Evolutionary conservation across 768 basidiomycete species (phyloP).

Genomic region (Kwoniella europaea): DNA sequence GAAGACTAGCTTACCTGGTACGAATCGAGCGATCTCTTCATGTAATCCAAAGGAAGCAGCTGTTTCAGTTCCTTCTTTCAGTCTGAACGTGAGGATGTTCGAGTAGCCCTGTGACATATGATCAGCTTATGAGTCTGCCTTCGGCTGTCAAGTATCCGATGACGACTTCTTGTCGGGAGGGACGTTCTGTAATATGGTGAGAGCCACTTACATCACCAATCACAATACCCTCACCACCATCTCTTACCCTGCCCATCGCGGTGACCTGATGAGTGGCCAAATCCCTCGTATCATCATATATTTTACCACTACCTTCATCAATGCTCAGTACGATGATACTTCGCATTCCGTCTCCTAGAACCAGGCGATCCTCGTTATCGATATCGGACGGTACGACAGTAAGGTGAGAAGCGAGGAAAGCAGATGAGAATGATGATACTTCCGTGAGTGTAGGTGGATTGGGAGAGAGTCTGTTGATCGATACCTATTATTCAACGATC

Average conservation of each 20-base stretch:
- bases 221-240: constrained; percentile 47
- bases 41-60: constrained; percentile 54
- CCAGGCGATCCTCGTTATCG: constrained; percentile 38
- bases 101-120: constrained; percentile 37
- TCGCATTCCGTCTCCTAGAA: constrained; percentile 55
- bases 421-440: constrained; percentile 41
- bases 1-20: constrained; percentile 32
- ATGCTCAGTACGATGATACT: constrained; percentile 52
- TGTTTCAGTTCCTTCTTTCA: constrained; percentile 49
- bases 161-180: too few species aligned
- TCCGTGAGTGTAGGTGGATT: constrained; percentile 28
- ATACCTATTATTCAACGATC: constrained; percentile 20
- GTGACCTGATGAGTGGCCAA: constrained; percentile 53
- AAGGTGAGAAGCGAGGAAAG: constrained; percentile 53
- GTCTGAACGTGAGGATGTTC: constrained; percentile 54
- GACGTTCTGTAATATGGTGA: not conserved
- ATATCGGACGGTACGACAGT: constrained; percentile 29
- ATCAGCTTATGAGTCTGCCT: not conserved
- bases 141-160: too few species aligned
- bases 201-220: constrained; percentile 53
- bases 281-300: constrained; percentile 50
- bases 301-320: constrained; percentile 37
- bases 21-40: constrained; percentile 51
- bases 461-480: constrained; percentile 31
- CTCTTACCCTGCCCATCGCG: constrained; percentile 45